Percentiles rank a stretch among this genome's conserved stretches.
phyloP scores from a whole-genome alignment of 352 stramenopile species.

The Pythium aristosporum region DNA sequence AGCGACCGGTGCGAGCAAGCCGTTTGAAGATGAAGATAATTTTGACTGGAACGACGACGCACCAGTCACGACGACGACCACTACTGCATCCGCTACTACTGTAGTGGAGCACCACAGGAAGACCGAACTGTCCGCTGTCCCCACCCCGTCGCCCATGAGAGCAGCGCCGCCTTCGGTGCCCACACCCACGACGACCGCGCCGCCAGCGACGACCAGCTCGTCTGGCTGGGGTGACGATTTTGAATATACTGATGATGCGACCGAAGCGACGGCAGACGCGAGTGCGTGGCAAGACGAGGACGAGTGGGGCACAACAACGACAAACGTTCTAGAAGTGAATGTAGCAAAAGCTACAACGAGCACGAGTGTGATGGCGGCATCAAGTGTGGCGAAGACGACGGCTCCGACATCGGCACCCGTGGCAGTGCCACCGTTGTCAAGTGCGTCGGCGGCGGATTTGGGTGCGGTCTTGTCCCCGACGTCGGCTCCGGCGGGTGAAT shows the following conservation, averaged over 20 bases:
- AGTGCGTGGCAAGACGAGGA: constrained; percentile 21
- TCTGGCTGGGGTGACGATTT: constrained; percentile 20
- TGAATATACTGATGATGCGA: constrained; percentile 19
- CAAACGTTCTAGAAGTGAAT: background rate
- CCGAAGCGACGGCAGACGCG: constrained; percentile 18
- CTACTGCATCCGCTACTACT: background rate
- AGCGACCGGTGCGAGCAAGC: constrained; percentile 13
- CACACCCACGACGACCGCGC: background rate
- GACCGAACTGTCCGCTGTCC: background rate
- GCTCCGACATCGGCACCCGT: background rate
- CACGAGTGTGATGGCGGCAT: background rate
- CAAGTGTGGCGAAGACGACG: background rate
- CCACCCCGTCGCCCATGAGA: background rate
- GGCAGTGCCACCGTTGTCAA: constrained; percentile 5
- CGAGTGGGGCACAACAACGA: background rate
- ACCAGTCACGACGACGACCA: background rate
- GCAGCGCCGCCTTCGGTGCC: background rate
- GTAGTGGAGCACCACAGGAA: background rate
- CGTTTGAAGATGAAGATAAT: constrained; percentile 27
- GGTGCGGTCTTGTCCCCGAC: constrained; percentile 24
- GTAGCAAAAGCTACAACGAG: background rate
- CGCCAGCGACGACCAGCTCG: background rate
- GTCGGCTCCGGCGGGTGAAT: constrained; percentile 40
- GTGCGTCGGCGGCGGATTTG: constrained; percentile 24
- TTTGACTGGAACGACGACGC: constrained; percentile 22